Evolutionary conservation across 306 rosid genomes (phyloP), one percentile per base, ranked within the genome.

Genomic region (peach (Prunus persica)): DNA sequence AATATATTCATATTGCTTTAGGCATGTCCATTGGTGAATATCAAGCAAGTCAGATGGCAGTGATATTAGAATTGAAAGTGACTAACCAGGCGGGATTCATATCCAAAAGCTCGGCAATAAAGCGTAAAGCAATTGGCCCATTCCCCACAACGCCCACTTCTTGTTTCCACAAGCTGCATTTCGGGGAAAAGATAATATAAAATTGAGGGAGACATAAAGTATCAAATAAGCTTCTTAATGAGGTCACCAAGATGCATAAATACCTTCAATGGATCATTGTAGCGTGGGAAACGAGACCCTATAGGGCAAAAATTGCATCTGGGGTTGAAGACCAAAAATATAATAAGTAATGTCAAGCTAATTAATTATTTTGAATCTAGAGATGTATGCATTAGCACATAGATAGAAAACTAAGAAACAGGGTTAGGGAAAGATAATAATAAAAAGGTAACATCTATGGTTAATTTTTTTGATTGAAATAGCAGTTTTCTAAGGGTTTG

Each of bases 91-190:
- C 97, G 96, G 56, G 96, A 91, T 57, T 89, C 96, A 82, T 84
- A 94, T 83, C 98, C 98, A 78, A 91, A 94, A 82, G 92, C 90
- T 77, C 95, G 96, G 80, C 98, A 94, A 62, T 91, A 94, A 71
- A 88, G 89, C 0, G 95, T 94, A 82, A 94, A 94, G 89, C 98
- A 94, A 77, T 94, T 91, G 78, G 97, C 97, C 98, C 98, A 91
- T 84, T 94, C 98, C 72, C 97, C 97, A 68, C 98, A 94, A 38
- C 96, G 98, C 41, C 98, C 98, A 72, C 82, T 86, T 85, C 95
- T 90, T 74, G 98, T 94, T 87, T 91, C 97, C 88, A 92, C 69
- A 82, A 94, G 93, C 98, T 91, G 86, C 85, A 88, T 56, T 62
- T 67, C 65, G 32, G 28, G 32, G 77, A 72, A 50, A 67, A 71